These are phyloP conservation scores for Neonectria hederae DNA, from an alignment of 2,329 filamentous ascomycete species.

Conservation along the genomic window DNA sequence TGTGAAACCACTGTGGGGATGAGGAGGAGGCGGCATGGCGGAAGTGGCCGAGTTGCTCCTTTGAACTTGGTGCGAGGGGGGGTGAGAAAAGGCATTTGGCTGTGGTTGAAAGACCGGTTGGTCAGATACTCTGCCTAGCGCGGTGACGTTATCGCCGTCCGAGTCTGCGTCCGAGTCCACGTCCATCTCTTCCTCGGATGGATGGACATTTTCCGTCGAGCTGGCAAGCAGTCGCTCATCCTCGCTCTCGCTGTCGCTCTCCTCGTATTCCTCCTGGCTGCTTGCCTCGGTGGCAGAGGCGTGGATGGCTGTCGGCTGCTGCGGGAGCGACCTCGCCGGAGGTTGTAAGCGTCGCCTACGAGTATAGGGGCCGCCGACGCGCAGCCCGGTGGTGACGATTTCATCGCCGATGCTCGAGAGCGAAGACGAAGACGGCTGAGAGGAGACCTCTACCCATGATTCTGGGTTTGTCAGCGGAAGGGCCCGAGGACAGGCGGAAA, in stretches of 20 bases:
- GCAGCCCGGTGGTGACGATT: conserved; percentile 88
- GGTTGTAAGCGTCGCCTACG: conserved; percentile 64
- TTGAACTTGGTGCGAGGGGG: conserved; percentile 64
- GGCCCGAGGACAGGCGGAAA: conserved; percentile 2
- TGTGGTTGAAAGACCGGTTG: conserved; percentile 78
- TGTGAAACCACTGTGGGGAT: conserved; percentile 60
- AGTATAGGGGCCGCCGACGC: conserved; percentile 73
- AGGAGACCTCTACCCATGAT: conserved; percentile 95
- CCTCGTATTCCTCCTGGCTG: conserved; percentile 94
- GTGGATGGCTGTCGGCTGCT: conserved; percentile 54
- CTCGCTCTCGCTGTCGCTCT: conserved; percentile 89
- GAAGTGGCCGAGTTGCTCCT: conserved; percentile 61
- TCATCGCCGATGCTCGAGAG: conserved; percentile 87
- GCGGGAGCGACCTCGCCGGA: conserved; percentile 47
- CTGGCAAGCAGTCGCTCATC: conserved; percentile 75
- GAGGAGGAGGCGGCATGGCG: conserved; percentile 55
- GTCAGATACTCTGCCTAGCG: conserved; percentile 71
- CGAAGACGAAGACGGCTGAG: conserved; percentile 92
- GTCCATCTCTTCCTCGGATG: conserved; percentile 51
- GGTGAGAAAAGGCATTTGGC: conserved; percentile 91
- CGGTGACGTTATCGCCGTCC: conserved; percentile 81
- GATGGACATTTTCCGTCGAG: conserved; percentile 63
- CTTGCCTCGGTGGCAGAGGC: conserved; percentile 64
- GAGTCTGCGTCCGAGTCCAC: conserved; percentile 60
- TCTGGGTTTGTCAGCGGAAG: conserved; percentile 62